A percentile compares a stretch with the other conserved stretches of the same genome.
Evolutionary conservation across 116 monocot species (phyloP).

Genomic region (Phalaenopsis hybrid): DNA sequence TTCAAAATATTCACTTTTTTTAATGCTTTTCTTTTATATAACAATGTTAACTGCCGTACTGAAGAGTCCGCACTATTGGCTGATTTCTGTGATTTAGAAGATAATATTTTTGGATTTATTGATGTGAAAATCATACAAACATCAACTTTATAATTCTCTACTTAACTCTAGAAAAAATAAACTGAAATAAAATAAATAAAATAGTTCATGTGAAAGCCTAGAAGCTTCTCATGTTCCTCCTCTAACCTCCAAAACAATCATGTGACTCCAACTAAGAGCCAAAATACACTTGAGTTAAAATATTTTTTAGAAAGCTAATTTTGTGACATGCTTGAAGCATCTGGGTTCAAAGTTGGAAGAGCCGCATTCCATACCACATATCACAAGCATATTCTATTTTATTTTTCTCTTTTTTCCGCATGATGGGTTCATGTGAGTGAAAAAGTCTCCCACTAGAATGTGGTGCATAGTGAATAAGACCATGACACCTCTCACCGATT

Average conservation of each 20-base stretch:
- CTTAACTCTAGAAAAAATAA: too few species aligned
- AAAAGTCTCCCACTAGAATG: neutral
- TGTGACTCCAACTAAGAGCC: neutral
- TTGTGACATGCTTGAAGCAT: neutral
- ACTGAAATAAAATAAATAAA: too few species aligned
- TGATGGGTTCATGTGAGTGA: neutral
- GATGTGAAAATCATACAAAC: too few species aligned
- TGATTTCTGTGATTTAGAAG: too few species aligned
- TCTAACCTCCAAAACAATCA: neutral
- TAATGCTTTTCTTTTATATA: neutral
- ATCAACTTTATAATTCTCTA: too few species aligned
- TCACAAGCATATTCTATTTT: neutral
- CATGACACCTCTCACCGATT: neutral
- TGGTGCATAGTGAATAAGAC: conserved; percentile 3
- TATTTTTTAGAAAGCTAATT: neutral
- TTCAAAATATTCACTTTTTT: neutral
- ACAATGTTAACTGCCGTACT: too few species aligned
- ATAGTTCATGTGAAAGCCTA: conserved; percentile 12
- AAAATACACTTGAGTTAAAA: neutral
- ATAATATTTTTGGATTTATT: too few species aligned
- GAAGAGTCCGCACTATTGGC: too few species aligned
- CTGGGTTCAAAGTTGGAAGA: neutral
- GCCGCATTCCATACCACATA: neutral
- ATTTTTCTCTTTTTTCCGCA: neutral
- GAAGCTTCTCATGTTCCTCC: conserved; percentile 13